Evolutionary conservation across 768 basidiomycete species (phyloP).

Genomic region (Gyrodon lividus): DNA sequence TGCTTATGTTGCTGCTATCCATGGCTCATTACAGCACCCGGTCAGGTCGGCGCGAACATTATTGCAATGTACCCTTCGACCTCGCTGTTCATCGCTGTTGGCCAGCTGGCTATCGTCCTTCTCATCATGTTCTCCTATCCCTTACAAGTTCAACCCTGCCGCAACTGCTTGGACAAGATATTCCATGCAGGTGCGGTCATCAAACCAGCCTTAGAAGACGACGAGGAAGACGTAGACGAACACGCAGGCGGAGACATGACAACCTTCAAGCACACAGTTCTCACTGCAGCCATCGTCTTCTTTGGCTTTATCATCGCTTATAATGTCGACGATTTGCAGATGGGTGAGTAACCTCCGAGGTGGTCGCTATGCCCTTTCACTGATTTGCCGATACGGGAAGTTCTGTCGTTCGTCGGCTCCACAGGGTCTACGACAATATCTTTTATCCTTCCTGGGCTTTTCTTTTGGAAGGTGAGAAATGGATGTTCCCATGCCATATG

Average conservation of each 20-base stretch:
- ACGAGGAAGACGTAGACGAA: conserved; percentile 51
- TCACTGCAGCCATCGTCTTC: conserved; percentile 66
- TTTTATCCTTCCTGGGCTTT: conserved; percentile 90
- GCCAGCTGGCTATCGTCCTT: conserved; percentile 88
- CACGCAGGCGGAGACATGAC: conserved; percentile 64
- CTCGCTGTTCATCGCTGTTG: conserved; percentile 88
- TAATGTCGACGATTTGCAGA: conserved; percentile 71
- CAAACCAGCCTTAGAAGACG: conserved; percentile 43
- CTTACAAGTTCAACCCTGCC: conserved; percentile 89
- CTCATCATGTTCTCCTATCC: conserved; percentile 94
- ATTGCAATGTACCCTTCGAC: conserved; percentile 93
- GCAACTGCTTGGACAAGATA: conserved; percentile 91
- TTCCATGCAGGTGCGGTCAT: conserved; percentile 47
- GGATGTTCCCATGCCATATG: conserved; percentile 5
- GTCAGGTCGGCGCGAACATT: conserved; percentile 84
- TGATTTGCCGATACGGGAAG: conserved; percentile 40
- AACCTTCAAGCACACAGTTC: conserved; percentile 59
- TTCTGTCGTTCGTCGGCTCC: conserved; percentile 93
- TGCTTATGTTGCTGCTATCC: background rate
- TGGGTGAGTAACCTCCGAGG: conserved; percentile 50
- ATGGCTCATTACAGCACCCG: conserved; percentile 1
- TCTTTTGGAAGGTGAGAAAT: conserved; percentile 82
- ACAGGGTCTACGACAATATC: conserved; percentile 97
- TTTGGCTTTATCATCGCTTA: conserved; percentile 73
- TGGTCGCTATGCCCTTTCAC: background rate